Base-by-base conservation (phyloP, 345 rosid species). In the Aurinia saxatilis region DNA sequence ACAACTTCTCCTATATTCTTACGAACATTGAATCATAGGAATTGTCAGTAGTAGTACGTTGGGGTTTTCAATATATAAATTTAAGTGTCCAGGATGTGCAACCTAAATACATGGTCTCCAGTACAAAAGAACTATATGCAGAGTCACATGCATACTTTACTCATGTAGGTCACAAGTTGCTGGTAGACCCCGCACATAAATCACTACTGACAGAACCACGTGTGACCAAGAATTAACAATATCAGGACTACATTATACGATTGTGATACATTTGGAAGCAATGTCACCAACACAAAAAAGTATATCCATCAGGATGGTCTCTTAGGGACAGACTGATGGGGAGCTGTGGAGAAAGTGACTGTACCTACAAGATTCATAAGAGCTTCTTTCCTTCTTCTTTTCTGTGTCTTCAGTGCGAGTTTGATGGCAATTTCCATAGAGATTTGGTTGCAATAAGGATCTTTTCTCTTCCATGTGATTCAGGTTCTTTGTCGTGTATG, bases 401-500 rank as follows among this genome's bases (percentile, higher is more conserved):
- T 15, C 15, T 12, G 38, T 42, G 60, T 59, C 39, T 40, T 80
- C 76, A 78, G 61, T 65, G 82, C 21, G 86, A 71, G 35, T 76
- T 72, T 35, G 83, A 81, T 69, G 82, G 70, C 31, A 80, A 73
- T 73, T 65, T 79, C 90, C 92, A 81, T 8, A 80, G 78, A 60
- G 65, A 77, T 78, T 87, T 93, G 15, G 78, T 82, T 45, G 96
- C 95, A 9, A 87, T 77, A 10, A 93, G 83, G 57, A 87, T 81
- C 59, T 78, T 84, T 56, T 90, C 88, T 66, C 87, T 71, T 48
- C 83, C 84, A 2, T 76, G 83, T 25, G 96, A 87, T 59, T 71
- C 96, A 0, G 91, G 95, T 75, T 85, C 95, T 60, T 77, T 81
- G 53, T 82, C 95, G 55, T 85, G 78, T 58, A 84, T 70, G 2